Percentiles rank a stretch among this genome's conserved stretches.
These are phyloP conservation scores for Westerdykella sp. DNA, from an alignment of 2,329 filamentous ascomycete genomes.

Conservation along the genomic window DNA sequence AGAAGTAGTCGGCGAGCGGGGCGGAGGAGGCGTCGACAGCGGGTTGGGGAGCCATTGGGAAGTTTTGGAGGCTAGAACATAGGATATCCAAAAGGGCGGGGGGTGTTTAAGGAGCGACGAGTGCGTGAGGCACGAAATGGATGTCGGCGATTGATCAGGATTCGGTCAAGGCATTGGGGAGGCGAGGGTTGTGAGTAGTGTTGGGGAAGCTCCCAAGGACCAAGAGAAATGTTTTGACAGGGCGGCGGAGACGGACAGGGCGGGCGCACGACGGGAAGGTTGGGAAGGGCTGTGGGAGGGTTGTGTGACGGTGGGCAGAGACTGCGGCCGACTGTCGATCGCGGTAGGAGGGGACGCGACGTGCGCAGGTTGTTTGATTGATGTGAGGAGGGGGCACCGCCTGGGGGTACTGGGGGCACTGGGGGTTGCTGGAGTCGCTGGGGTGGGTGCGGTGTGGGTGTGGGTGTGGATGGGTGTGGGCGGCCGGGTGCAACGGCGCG, in stretches of 20 bases:
- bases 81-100: conserved; percentile 22
- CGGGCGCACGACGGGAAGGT: too few species aligned
- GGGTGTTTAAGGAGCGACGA: conserved; percentile 16
- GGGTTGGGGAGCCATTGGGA: conserved; percentile 31
- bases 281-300: too few species aligned
- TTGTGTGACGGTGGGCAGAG: conserved; percentile 1
- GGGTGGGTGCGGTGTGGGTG: neutral
- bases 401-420: too few species aligned
- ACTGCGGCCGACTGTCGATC: neutral
- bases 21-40: conserved; percentile 42
- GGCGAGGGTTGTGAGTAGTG: neutral
- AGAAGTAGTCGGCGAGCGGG: conserved; percentile 62
- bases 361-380: neutral
- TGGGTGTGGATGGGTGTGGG: too few species aligned
- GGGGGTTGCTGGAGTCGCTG: neutral
- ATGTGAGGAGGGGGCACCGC: too few species aligned
- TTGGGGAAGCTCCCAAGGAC: too few species aligned
- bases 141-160: conserved; percentile 13
- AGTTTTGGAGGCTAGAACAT: conserved; percentile 16
- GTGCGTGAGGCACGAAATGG: conserved; percentile 10
- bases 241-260: too few species aligned
- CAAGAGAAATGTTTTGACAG: too few species aligned
- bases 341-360: neutral
- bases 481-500: neutral
- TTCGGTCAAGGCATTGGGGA: conserved; percentile 31